These are phyloP conservation scores for Leccinum variabile DNA, from an alignment of 1,284 basidiomycete species.

Conservation along the genomic window DNA sequence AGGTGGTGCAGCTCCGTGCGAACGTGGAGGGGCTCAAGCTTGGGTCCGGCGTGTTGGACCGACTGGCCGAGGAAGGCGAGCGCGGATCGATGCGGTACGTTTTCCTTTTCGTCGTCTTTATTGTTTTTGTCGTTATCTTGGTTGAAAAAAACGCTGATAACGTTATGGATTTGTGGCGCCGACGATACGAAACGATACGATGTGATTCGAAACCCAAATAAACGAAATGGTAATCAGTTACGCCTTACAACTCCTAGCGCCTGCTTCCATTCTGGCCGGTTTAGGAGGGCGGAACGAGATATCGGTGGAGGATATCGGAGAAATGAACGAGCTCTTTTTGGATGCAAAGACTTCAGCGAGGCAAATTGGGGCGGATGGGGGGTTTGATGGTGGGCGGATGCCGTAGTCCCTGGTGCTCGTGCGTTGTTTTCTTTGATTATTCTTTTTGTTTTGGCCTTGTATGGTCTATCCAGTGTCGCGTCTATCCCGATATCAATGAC, in stretches of 20 bases:
- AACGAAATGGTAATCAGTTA: conserved; percentile 56
- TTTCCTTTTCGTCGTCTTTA: conserved; percentile 1
- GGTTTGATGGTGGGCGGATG: conserved; percentile 38
- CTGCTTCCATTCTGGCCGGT: conserved; percentile 85
- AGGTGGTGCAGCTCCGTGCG: conserved; percentile 85
- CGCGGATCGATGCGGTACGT: conserved; percentile 79
- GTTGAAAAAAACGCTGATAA: neutral
- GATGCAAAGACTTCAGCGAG: conserved; percentile 84
- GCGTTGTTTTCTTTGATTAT: conserved; percentile 8
- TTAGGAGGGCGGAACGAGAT: conserved; percentile 82
- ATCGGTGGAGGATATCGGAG: conserved; percentile 81
- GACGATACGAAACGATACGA: conserved; percentile 1
- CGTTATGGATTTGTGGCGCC: conserved; percentile 6
- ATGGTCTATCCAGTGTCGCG: neutral
- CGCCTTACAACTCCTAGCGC: conserved; percentile 89
- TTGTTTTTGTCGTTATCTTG: neutral
- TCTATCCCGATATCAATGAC: neutral
- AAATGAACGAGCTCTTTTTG: conserved; percentile 93
- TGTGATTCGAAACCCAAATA: neutral
- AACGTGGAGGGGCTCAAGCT: conserved; percentile 86
- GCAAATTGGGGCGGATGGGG: conserved; percentile 50
- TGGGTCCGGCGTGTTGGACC: conserved; percentile 76
- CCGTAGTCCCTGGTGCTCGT: conserved; percentile 18
- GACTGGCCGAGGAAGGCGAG: conserved; percentile 82
- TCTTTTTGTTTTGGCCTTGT: neutral